Percentiles rank a stretch among this genome's conserved stretches.
These are phyloP conservation scores for Mimosa pudica DNA, from an alignment of 306 rosid species.

Conservation along the genomic window DNA sequence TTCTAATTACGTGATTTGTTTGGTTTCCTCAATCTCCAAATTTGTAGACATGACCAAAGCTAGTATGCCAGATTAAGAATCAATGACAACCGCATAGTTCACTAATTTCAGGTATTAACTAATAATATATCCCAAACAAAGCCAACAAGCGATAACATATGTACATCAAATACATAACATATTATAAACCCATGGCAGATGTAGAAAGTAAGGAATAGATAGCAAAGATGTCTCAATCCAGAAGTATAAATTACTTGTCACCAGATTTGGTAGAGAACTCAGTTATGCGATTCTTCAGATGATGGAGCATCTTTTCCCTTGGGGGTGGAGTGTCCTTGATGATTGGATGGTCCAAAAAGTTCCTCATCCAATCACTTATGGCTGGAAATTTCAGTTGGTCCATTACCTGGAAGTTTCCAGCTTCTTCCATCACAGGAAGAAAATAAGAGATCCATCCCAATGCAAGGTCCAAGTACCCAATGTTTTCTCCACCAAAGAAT, in stretches of 20 bases:
- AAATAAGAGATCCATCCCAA: slow-evolving; percentile 59
- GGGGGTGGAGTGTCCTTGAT: slow-evolving; percentile 51
- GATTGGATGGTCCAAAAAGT: slow-evolving; percentile 42
- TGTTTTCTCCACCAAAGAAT: slow-evolving; percentile 55
- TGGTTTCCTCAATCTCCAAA: too few species aligned
- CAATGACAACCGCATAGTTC: too few species aligned
- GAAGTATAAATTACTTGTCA: not conserved
- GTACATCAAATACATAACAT: not conserved
- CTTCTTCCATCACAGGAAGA: slow-evolving; percentile 57
- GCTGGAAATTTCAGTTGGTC: slow-evolving; percentile 48
- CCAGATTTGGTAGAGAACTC: not conserved
- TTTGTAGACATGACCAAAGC: too few species aligned
- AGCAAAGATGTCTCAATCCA: not conserved
- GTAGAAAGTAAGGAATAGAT: not conserved
- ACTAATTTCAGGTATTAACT: too few species aligned
- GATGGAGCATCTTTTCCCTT: slow-evolving; percentile 38
- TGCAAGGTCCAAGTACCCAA: slow-evolving; percentile 62
- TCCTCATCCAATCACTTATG: slow-evolving; percentile 40
- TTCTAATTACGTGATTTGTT: too few species aligned
- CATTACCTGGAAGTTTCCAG: slow-evolving; percentile 40
- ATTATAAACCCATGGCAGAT: too few species aligned
- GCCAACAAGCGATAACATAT: too few species aligned
- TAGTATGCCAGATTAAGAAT: too few species aligned
- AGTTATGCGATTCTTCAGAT: slow-evolving; percentile 30
- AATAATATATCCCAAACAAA: too few species aligned